Conservation (phyloP, 257 asterid species). For the Ocimum tenuiflorum region DNA sequence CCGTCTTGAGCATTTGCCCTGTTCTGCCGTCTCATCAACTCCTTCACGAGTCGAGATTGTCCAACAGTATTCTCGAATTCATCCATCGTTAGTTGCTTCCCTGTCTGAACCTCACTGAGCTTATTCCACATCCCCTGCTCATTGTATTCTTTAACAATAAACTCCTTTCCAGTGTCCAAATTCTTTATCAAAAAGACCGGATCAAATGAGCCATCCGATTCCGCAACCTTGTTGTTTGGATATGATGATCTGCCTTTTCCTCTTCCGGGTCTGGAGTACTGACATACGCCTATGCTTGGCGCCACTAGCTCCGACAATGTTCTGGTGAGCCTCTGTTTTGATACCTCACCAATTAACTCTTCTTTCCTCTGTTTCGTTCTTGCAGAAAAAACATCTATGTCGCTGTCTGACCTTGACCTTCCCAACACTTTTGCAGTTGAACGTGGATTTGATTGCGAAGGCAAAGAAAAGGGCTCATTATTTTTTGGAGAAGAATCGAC, state of each 20-base stretch:
- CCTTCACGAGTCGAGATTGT: constrained; percentile 73
- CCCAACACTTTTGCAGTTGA: constrained; percentile 31
- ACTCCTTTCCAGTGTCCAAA: constrained; percentile 86
- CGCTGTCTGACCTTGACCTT: constrained; percentile 91
- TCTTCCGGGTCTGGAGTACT: constrained; percentile 21
- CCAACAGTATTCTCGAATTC: constrained; percentile 85
- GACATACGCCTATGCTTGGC: constrained; percentile 31
- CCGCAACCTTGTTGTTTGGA: constrained; percentile 21
- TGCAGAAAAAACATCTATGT: constrained; percentile 44
- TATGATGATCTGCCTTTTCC: constrained; percentile 16
- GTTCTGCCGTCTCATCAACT: constrained; percentile 59
- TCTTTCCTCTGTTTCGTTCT: constrained; percentile 62
- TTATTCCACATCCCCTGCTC: constrained; percentile 81
- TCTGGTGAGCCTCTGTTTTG: constrained; percentile 70
- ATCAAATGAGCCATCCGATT: constrained; percentile 31
- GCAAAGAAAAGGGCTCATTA: background rate
- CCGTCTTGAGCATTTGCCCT: constrained; percentile 19
- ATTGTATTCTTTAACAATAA: constrained; percentile 64
- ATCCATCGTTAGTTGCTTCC: constrained; percentile 79
- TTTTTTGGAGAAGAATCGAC: constrained; percentile 12
- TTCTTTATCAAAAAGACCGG: constrained; percentile 79
- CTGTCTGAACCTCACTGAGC: constrained; percentile 78
- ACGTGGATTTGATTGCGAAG: constrained; percentile 25
- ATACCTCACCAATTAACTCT: constrained; percentile 52
- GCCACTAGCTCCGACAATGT: constrained; percentile 45